Base-by-base conservation (phyloP, 78 protist species). In the Pigoraptor vietnamica region DNA sequence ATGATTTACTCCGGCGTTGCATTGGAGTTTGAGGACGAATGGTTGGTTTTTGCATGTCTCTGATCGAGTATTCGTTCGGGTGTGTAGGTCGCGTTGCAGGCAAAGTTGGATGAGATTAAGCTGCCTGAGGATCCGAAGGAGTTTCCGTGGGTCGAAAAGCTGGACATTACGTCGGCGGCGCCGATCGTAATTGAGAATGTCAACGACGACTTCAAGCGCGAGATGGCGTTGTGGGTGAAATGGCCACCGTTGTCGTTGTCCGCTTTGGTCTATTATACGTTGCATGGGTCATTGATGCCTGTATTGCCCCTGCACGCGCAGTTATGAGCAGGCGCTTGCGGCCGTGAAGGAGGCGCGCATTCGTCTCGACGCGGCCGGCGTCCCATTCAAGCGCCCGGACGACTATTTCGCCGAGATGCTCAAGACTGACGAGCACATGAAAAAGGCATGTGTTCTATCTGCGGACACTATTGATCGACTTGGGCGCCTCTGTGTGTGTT, bases 341-440 rank as follows among this genome's bases (percentile, higher is more conserved):
- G 92, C 93, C 0, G 94, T 89, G n/a, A 0, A 6, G 0, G 86
- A 0, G 6, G 97, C 92, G 23, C 88, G 88, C 37, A 36, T 29
- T 0, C 92, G 88, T 1, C 25, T 90, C 0, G 89, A 9, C 24
- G 89, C 37, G 67, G n/a, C 36, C 24, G 91, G 91, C 40, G 23
- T 92, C 0, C 92, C 93, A 0, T 81, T 86, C 86, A 35, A 19
- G 29, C 86, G 98, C 79, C 98, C 98, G 2, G 92, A 55, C 25
- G 99, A 97, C 93, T 97, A 93, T 91, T 97, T 91, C 95, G 99
- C 99, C 29, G 99, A 97, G 90, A 97, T 97, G 99, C 87, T 96
- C 81, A 97, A 97, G 93, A 86, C 96, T 29, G 99, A 97, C 93
- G 86, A 87, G 55, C 98, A 97, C 92, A 97, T 97, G 99, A 25